Base-by-base conservation (phyloP, 1,139 yeast genomes). In the Lodderomyces beijingensis region DNA sequence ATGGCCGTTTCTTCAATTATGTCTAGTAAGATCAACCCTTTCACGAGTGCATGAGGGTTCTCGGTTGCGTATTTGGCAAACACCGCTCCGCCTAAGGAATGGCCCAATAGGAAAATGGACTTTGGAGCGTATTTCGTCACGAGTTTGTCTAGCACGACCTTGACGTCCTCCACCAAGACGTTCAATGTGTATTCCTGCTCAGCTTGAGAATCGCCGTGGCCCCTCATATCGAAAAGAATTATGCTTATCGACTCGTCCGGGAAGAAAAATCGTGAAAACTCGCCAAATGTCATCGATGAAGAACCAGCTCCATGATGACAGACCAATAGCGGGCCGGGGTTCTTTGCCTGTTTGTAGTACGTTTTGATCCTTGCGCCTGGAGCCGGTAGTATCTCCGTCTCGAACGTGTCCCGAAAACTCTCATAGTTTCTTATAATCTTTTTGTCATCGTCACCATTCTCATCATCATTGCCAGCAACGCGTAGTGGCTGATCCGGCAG, bases 281-380 rank as follows among this genome's bases (percentile, higher is more conserved):
- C 57, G 1, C 86, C 86, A 62, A 85, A 91, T 1, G 96, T 70
- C 59, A 86, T 62, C 0, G 83, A 87, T 3, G 86, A 76, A 2
- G 96, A 88, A 1, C 97, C 98, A 1, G 96, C 96, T 4, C 99
- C 99, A 54, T 91, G 99, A 42, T 86, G 93, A 43, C 79, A 78
- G 2, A 89, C 60, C 44, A 84, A 77, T 1, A 87, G 50, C 0
- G 93, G 81, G 0, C 72, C 63, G 0, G 55, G 49, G 0, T 23
- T 21, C n/a, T 46, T 31, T 0, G 95, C 91, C 0, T 77, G 66
- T 10, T 65, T 62, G 45, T 66, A 83, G 51, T 80, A 85, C 0
- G 79, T 74, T 38, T 78, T 75, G 53, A 86, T 75, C 9, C 5
- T 25, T 5, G 27, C 15, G 10, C 16, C 22, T n/a, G 27, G 9